Base-by-base conservation (phyloP, 192 early-diverging fungal genomes). In the Backusella westeae region DNA sequence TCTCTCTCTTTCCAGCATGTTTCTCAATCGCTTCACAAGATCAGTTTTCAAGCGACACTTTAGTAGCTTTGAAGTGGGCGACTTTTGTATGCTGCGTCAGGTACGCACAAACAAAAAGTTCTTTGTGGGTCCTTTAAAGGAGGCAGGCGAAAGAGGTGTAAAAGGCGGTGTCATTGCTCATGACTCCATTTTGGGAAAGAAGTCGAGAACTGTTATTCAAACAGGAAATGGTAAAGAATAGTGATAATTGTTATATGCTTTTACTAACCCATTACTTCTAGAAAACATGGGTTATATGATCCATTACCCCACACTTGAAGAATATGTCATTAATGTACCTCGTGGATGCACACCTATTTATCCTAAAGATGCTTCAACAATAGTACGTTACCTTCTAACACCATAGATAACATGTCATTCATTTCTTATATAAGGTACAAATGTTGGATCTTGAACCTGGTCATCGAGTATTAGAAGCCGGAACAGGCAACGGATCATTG, bases 401-500 rank as follows among this genome's bases (percentile, higher is more conserved):
- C 10, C 29, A 42, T 39, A 39, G 38, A 7, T 10, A 39, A 2
- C 8, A 10, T 39, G 10, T 12, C 38, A 39, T 39, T 39, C 3
- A 39, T 39, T 39, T 39, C 32, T 32, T 32, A 1, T 39, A 56
- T 23, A 36, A 83, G 82, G 73, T 89, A 2, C 80, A 81, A 26
- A 78, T 93, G 71, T 78, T 93, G 23, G 91, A 93, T 69, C 52
- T 90, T 3, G 74, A 80, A 5, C 82, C 85, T 2, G 90, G 87
- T 10, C 87, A 87, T 26, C 80, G 84, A 44, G 74, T 93, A 14
- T 78, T 93, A 10, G 91, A 93, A 76, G 91, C 90, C 0, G 91
- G 91, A 0, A 93, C 91, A 0, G 91, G 91, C 0, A 93, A 93
- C 68, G 91, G 86, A 1, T 86, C 86, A 32, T 78, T 92, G 59